These are phyloP conservation scores for Inonotus obliquus DNA, from an alignment of 1,284 basidiomycete species.

Conservation along the genomic window DNA sequence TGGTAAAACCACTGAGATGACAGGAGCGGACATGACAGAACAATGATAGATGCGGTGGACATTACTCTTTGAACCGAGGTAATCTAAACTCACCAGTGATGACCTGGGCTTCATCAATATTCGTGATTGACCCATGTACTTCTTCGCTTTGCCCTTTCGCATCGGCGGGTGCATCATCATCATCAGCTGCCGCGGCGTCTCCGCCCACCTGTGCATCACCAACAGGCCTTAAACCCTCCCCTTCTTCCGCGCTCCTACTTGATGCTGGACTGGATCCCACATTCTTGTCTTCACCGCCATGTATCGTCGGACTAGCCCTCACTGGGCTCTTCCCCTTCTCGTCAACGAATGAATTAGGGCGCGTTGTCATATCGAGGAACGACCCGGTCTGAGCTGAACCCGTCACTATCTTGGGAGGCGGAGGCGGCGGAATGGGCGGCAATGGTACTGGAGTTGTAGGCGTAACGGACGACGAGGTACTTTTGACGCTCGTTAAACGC, in stretches of 20 bases:
- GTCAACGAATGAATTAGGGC: slow-evolving; percentile 12
- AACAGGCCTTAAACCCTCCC: not conserved
- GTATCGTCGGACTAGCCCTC: not conserved
- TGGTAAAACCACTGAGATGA: not conserved
- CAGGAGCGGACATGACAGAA: not conserved
- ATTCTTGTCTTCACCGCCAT: not conserved
- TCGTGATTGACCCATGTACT: not conserved
- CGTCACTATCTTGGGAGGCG: slow-evolving; percentile 8
- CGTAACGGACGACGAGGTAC: not conserved
- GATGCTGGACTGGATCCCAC: not conserved
- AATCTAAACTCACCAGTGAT: not conserved
- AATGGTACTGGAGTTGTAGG: not conserved
- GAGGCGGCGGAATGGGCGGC: not conserved
- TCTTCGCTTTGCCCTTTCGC: not conserved
- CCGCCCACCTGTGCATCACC: not conserved
- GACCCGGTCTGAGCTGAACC: not conserved
- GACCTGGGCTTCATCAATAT: slow-evolving; percentile 7
- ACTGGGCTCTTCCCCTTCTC: slow-evolving; percentile 2
- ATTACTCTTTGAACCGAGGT: not conserved
- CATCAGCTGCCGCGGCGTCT: not conserved
- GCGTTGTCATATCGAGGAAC: slow-evolving; percentile 16
- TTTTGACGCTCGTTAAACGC: slow-evolving; percentile 7
- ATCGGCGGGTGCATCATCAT: not conserved
- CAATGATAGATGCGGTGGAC: not conserved
- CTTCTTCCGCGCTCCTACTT: not conserved